Base-by-base conservation (phyloP, 331 rosid species). In the Telfairia occidentalis region DNA sequence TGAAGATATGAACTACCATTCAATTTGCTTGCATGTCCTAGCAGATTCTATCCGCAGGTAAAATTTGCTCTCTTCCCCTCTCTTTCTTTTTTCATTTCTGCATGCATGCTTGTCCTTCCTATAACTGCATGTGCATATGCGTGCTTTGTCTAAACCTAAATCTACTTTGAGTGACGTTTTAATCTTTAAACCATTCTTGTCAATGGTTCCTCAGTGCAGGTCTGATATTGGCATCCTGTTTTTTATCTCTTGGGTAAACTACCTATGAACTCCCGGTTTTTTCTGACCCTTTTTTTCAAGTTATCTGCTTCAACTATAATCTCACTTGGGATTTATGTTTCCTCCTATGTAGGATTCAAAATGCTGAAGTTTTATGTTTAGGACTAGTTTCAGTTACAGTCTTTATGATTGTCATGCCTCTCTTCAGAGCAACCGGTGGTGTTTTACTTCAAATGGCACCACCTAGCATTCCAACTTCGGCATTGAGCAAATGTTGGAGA, bases 21-120 rank as follows among this genome's bases (percentile, higher is more conserved):
- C 99, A 23, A 92, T 92, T 83, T 95, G 85, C 83, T 83, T 95
- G 71, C 97, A 95, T 57, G 97, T 95, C 76, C 90, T 95, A 69
- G 89, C 99, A 76, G 99, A 95, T 89, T 95, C 99, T 77, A 87
- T 92, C 80, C 97, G 97, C 86, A 95, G 99, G 99, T 95, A 87
- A 21, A 78, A 81, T 79, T 74, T 45, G 26, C 53, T 73, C 29
- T 48, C 60, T 19, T 34, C 32, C 57, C 5, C 26, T 23, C 58
- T 29, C 43, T 43, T 60, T 52, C 57, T 72, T 76, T 52, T 32
- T 52, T 40, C 53, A 32, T 38, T 9, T 54, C 54, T 53, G 26
- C 37, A 45, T 38, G 67, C 32, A 18, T 46, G 24, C 53, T 63
- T 24, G 7, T 10, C 49, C 58, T 73, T 30, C 32, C 59, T 29